Base-by-base conservation (phyloP, 352 stramenopile genomes). In the Phytophthora multivora region DNA sequence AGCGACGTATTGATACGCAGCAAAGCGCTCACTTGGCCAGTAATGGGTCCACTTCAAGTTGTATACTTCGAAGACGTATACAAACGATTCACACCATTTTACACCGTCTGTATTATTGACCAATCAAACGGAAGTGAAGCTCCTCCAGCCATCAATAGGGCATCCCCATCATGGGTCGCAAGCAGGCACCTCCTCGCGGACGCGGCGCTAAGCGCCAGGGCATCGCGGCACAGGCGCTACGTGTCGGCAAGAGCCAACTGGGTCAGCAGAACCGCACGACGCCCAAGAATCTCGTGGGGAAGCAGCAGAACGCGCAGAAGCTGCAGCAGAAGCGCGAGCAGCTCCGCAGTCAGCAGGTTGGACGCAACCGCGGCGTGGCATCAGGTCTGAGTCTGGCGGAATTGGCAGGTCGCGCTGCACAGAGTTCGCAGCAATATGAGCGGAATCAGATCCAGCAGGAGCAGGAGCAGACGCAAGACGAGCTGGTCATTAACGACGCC, bases 401-500 rank as follows among this genome's bases (percentile, higher is more conserved):
- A 50, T 67, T 91, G 8, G 73, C 81, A 35, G 74, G 69, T 26
- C 57, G 75, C 1, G 79, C 76, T 2, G 60, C 71, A 10, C 61
- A 85, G 56, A 87, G 59, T 6, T 64, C 64, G n/a, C 52, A 73
- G 26, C 63, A 71, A 18, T 89, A 79, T 42, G 65, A 86, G 49
- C 51, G 73, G 42, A 70, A 76, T 54, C 54, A 71, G 52, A 55
- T 36, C 18, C 66, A 48, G 57, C 67, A 64, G 55, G 46, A 16
- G 26, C 28, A 50, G 45, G 43, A 11, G 11, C 52, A 62, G 39
- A 41, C 51, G 8, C 46, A 50, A 36, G 57, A 53, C 5, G 67
- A 85, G 40, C 66, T 89, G 2, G 65, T 70, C 51, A 89, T 83
- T 75, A 94, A 79, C 71, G 96, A 96, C 60, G 88, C 86, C 36